Percentiles rank a stretch among this genome's conserved stretches.
Conservation (phyloP, 1,284 basidiomycete species). For the Earliella scabrosa region DNA sequence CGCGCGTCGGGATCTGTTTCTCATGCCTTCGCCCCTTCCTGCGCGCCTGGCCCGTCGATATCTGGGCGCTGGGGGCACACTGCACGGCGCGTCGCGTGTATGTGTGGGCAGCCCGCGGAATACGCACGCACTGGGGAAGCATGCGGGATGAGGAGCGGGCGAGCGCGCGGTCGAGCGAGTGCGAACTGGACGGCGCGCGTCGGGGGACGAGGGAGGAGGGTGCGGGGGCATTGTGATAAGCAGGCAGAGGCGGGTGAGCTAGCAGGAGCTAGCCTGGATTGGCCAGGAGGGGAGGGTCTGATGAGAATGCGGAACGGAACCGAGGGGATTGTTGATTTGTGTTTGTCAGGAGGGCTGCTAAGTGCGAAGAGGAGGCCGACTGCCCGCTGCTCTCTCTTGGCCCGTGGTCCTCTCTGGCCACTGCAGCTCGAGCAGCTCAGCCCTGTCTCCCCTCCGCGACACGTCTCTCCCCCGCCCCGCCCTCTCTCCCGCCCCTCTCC, state of each 20-base stretch:
- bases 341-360: constrained; percentile 20
- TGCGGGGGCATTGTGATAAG: constrained; percentile 2
- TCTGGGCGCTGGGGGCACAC: neutral
- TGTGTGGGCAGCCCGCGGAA: too few relatives aligned
- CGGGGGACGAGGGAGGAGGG: neutral
- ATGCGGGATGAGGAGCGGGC: too few relatives aligned
- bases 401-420: constrained; percentile 13
- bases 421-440: constrained; percentile 2
- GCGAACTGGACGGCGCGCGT: too few relatives aligned
- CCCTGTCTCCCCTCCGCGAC: constrained; percentile 23
- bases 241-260: too few relatives aligned
- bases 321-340: constrained; percentile 21
- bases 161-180: neutral
- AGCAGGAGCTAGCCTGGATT: neutral
- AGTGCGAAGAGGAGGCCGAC: constrained; percentile 10
- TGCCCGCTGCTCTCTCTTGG: neutral
- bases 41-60: neutral
- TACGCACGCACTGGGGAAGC: too few relatives aligned
- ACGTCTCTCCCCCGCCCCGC: constrained; percentile 18
- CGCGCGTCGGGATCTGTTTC: too few relatives aligned
- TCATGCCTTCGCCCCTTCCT: too few relatives aligned
- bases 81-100: neutral
- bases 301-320: constrained; percentile 11
- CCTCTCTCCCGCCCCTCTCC: constrained; percentile 5
- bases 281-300: neutral